Conservation (phyloP, 2,329 filamentous ascomycete genomes). For the Cladobotryum protrusum region DNA sequence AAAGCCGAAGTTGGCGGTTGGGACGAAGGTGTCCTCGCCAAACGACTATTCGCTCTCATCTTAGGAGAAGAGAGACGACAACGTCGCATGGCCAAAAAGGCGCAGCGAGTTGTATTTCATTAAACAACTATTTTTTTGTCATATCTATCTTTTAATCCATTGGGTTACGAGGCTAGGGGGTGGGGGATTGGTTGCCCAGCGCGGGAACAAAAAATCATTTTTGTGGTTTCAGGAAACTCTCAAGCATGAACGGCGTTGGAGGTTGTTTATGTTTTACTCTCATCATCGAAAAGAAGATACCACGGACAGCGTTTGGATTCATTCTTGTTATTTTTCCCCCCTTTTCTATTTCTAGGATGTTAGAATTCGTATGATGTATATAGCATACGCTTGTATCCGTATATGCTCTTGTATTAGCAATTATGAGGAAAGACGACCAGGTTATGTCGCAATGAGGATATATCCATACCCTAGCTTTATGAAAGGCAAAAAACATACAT, state of each 20-base stretch:
- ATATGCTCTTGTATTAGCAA: slow-evolving; percentile 5
- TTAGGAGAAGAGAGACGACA: slow-evolving; percentile 40
- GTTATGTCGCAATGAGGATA: slow-evolving; percentile 6
- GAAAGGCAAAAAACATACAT: neutral
- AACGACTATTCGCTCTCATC: slow-evolving; percentile 47
- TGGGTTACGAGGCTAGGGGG: too few relatives aligned
- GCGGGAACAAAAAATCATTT: neutral
- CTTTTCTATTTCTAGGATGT: neutral
- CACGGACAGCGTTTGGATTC: neutral
- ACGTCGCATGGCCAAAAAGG: slow-evolving; percentile 10
- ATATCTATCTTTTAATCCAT: neutral
- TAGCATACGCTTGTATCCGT: slow-evolving; percentile 5
- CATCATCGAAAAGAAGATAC: slow-evolving; percentile 5
- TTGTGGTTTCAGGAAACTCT: neutral
- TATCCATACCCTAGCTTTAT: neutral
- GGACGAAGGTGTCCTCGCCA: slow-evolving; percentile 43
- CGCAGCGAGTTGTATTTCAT: slow-evolving; percentile 26
- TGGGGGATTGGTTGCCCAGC: too few relatives aligned
- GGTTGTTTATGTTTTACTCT: neutral
- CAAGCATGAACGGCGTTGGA: neutral
- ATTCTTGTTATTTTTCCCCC: neutral
- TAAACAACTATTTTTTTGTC: slow-evolving; percentile 12
- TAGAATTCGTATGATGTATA: neutral
- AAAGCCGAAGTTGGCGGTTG: slow-evolving; percentile 41
- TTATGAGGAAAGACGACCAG: slow-evolving; percentile 3